Percentiles rank a stretch among this genome's conserved stretches.
Conservation (phyloP, 179 eudicot genomes). For the Sideroxylon spinosum region DNA sequence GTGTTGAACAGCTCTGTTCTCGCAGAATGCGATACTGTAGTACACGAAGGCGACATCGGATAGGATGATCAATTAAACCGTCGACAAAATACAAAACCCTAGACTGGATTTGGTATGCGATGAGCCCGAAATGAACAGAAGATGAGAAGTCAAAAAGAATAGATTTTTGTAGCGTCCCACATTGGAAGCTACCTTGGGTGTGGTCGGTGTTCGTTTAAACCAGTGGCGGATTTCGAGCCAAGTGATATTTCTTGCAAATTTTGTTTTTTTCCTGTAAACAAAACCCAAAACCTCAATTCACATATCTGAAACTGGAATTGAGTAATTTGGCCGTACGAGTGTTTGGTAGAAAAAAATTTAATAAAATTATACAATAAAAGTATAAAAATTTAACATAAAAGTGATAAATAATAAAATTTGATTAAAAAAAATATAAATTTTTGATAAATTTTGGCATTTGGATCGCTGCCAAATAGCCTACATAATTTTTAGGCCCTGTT, state of each 20-base stretch:
- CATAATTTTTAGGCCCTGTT: too few relatives aligned
- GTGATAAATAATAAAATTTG: too few relatives aligned
- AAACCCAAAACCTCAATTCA: too few relatives aligned
- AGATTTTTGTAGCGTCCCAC: not conserved
- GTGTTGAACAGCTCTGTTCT: conserved; percentile 30
- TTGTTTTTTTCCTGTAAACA: too few relatives aligned
- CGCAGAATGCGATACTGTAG: conserved; percentile 32
- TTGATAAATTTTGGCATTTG: too few relatives aligned
- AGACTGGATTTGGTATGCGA: not conserved
- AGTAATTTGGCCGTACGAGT: too few relatives aligned
- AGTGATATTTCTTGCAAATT: not conserved
- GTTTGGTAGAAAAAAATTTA: too few relatives aligned
- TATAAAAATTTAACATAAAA: too few relatives aligned
- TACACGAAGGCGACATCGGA: conserved; percentile 46
- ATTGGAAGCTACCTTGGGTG: conserved; percentile 15
- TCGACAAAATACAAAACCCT: not conserved
- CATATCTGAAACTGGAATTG: too few relatives aligned
- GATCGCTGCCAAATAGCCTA: too few relatives aligned
- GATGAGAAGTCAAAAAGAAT: not conserved
- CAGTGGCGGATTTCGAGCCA: conserved; percentile 21
- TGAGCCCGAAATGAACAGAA: not conserved
- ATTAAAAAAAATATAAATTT: too few relatives aligned
- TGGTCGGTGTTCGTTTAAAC: conserved; percentile 18
- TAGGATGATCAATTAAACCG: not conserved
- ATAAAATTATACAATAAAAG: too few relatives aligned